These are phyloP conservation scores for Leptosphaerulina australis DNA, from an alignment of 2,329 filamentous ascomycete species.

Conservation along the genomic window DNA sequence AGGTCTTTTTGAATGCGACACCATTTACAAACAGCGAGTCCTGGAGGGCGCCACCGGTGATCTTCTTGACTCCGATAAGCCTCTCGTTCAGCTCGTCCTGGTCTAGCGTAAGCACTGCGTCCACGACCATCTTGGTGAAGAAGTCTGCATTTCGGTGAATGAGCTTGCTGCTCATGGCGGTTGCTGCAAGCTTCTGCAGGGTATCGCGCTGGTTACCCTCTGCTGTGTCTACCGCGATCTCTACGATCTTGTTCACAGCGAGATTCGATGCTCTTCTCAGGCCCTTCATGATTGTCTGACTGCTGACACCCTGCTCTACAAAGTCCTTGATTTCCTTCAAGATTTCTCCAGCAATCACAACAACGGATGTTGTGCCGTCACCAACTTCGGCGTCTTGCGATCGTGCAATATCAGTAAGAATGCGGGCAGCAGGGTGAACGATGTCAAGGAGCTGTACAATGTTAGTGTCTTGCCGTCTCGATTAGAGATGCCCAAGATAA, in stretches of 20 bases:
- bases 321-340: conserved; percentile 95
- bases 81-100: conserved; percentile 98
- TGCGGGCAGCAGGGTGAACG: conserved; percentile 93
- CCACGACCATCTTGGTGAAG: conserved; percentile 98
- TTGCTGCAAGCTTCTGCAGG: conserved; percentile 84
- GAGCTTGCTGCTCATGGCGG: conserved; percentile 99
- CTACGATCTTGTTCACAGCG: conserved; percentile 98
- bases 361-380: conserved; percentile 96
- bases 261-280: conserved; percentile 84
- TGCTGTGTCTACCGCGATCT: conserved; percentile 86
- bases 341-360: conserved; percentile 96
- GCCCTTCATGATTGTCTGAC: conserved; percentile 97
- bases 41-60: conserved; percentile 92
- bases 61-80: conserved; percentile 97
- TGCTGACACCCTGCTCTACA: conserved; percentile 95
- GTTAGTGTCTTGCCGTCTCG: conserved; percentile 9
- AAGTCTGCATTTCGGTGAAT: conserved; percentile 97
- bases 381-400: conserved; percentile 99
- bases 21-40: conserved; percentile 97
- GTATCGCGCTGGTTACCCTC: conserved; percentile 87
- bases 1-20: conserved; percentile 99
- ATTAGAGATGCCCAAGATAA: conserved; percentile 16
- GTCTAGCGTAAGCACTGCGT: conserved; percentile 92
- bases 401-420: conserved; percentile 96
- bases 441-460: conserved; percentile 85